A percentile compares a stretch with the other conserved stretches of the same genome.
phyloP scores from a whole-genome alignment of 1,284 basidiomycete genomes.

The Lentinula novae-zelandiae region DNA sequence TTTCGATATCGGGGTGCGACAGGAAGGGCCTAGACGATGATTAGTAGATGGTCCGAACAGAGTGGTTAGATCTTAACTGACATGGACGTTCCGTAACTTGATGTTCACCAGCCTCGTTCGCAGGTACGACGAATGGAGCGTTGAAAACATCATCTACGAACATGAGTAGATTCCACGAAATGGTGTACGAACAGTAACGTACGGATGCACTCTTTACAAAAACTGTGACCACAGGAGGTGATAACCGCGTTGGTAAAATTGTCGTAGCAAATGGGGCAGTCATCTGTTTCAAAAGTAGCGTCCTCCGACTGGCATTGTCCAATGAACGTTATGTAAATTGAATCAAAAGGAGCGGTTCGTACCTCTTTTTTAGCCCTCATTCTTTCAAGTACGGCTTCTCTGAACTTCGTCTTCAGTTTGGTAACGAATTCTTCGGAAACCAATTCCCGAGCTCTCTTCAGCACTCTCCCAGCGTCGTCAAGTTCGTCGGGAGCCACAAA shows the following conservation, averaged over 20 bases:
- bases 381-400: constrained; percentile 31
- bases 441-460: constrained; percentile 39
- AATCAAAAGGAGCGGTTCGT: constrained; percentile 11
- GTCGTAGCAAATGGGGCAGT: constrained; percentile 52
- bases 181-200: constrained; percentile 11
- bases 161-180: background rate
- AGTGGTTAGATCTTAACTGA: constrained; percentile 15
- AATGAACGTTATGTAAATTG: background rate
- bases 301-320: constrained; percentile 36
- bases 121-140: constrained; percentile 27
- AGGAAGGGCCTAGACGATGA: constrained; percentile 39
- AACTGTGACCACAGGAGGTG: constrained; percentile 47
- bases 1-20: constrained; percentile 38
- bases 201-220: constrained; percentile 51
- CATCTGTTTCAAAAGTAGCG: constrained; percentile 43
- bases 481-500: constrained; percentile 36
- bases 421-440: constrained; percentile 45
- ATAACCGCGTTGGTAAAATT: constrained; percentile 41
- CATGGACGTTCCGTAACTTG: constrained; percentile 42
- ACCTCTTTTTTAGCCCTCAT: constrained; percentile 48
- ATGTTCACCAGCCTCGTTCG: constrained; percentile 27
- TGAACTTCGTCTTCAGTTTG: constrained; percentile 43
- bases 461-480: constrained; percentile 34
- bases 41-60: background rate
- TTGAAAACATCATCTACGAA: constrained; percentile 37